Base-by-base conservation (phyloP, 2,329 filamentous ascomycete genomes). In the Sclerotiophoma versabilis region DNA sequence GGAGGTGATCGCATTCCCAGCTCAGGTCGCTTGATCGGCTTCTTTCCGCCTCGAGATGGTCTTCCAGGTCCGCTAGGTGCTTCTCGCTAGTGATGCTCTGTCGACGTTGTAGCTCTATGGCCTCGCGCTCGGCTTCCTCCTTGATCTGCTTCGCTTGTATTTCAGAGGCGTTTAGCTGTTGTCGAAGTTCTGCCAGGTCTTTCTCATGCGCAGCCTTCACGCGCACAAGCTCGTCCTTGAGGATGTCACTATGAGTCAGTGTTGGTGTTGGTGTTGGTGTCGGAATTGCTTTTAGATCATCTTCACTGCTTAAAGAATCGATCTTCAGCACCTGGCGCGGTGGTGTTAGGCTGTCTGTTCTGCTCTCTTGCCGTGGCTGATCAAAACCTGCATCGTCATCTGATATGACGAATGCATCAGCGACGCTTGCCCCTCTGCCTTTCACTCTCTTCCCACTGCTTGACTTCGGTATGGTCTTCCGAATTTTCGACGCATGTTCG, bases 391-490 rank as follows among this genome's bases (percentile, higher is more conserved):
- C 30, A 15, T 34, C 44, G 5, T 48, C 38, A 3, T 27, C 39
- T 9, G 45, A 49, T 11, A 49, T 29, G 2, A 49, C 11, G 5
- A 45, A 17, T 4, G 44, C 32, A 33, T 45, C 39, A 1, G 10
- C 15, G 1, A 29, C 5, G 25, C 26, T 29, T 7, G 17, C 17
- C 0, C 51, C 45, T 32, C 30, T 29, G 3, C 51, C 27, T 1
- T 45, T 45, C 1, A 45, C 38, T 20, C 44, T 33, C 25, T 34
- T 54, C 5, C 33, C 27, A 14, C 26, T 49, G 23, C 45, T 54
- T 0, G 45, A 33, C 36, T 20, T 39, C 1, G 39, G 38, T 5
- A 26, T 14, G 1, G 17, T 34, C 26, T 49, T 49, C 4, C 5
- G 38, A 8, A 36, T 15, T 30, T 45, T 49, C 1, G 33, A 34